These are phyloP conservation scores for Canavalia gladiata DNA, from an alignment of 306 rosid genomes.

Conservation along the genomic window DNA sequence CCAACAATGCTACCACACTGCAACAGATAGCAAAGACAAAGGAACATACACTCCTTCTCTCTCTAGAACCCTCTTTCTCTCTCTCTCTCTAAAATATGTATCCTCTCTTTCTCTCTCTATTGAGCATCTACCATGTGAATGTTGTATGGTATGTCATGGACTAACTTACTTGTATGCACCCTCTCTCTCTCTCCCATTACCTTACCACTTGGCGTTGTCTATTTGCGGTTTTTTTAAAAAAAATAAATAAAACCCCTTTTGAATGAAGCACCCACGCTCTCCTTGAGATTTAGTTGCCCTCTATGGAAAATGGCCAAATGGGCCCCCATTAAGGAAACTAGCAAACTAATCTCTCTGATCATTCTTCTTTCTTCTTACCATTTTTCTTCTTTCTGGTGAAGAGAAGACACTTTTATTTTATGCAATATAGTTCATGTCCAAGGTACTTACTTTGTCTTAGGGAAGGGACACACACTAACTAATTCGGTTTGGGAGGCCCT, in stretches of 20 bases:
- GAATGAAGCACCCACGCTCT: conserved; percentile 31
- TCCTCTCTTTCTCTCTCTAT: conserved; percentile 34
- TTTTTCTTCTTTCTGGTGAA: not conserved
- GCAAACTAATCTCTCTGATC: no score
- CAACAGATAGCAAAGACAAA: conserved; percentile 53
- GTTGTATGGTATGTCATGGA: conserved; percentile 36
- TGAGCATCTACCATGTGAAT: conserved; percentile 60
- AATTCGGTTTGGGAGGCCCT: conserved; percentile 5
- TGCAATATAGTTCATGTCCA: not conserved
- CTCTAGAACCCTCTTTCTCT: conserved; percentile 18
- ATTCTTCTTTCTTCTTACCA: not conserved
- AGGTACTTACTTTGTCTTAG: conserved; percentile 11
- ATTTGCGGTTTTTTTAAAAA: conserved; percentile 43
- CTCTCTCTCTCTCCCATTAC: not conserved
- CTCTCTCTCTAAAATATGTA: conserved; percentile 43
- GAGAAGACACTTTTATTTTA: not conserved
- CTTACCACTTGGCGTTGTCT: conserved; percentile 56
- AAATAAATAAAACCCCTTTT: not conserved
- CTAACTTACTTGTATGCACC: conserved; percentile 3
- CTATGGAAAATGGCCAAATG: conserved; percentile 7
- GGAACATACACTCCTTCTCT: conserved; percentile 24
- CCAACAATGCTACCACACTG: conserved; percentile 49
- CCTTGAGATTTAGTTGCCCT: not conserved
- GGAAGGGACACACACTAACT: conserved; percentile 18
- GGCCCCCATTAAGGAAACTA: not conserved